Evolutionary conservation across 768 basidiomycete species (phyloP).

Genomic region (Pleurotus citrinopileatus): DNA sequence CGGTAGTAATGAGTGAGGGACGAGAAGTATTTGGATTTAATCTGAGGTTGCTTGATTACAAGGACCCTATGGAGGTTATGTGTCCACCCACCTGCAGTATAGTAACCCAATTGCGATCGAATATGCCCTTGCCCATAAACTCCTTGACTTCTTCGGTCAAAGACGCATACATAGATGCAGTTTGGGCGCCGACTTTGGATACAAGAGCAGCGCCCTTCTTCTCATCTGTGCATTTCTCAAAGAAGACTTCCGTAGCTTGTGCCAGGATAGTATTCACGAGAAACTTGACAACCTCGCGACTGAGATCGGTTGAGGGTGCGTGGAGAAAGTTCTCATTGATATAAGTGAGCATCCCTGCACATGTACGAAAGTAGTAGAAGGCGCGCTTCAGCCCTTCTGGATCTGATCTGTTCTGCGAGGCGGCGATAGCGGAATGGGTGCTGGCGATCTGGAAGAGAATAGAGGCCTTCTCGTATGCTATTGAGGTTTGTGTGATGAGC

Average conservation of each 20-base stretch:
- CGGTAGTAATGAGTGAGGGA: conserved; percentile 89
- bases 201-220: conserved; percentile 81
- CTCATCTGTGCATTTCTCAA: conserved; percentile 92
- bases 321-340: conserved; percentile 99
- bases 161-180: conserved; percentile 75
- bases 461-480: conserved; percentile 98
- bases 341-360: conserved; percentile 96
- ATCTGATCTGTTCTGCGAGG: conserved; percentile 80
- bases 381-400: conserved; percentile 92
- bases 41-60: too few species aligned
- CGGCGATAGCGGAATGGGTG: conserved; percentile 89
- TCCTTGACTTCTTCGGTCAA: conserved; percentile 94
- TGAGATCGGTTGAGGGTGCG: conserved; percentile 93
- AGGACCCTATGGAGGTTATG: too few species aligned
- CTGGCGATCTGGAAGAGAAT: conserved; percentile 95
- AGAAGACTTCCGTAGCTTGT: conserved; percentile 94
- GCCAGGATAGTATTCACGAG: conserved; percentile 84
- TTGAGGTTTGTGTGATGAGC: conserved; percentile 89
- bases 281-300: conserved; percentile 92
- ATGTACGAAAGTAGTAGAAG: conserved; percentile 86
- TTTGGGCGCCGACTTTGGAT: conserved; percentile 81
- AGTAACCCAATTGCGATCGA: conserved; percentile 92
- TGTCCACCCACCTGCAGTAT: conserved; percentile 78
- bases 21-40: conserved; percentile 88
- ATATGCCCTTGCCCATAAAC: conserved; percentile 93